phyloP scores from a whole-genome alignment of 75 land plant species.

The Sequoiadendron giganteum region DNA sequence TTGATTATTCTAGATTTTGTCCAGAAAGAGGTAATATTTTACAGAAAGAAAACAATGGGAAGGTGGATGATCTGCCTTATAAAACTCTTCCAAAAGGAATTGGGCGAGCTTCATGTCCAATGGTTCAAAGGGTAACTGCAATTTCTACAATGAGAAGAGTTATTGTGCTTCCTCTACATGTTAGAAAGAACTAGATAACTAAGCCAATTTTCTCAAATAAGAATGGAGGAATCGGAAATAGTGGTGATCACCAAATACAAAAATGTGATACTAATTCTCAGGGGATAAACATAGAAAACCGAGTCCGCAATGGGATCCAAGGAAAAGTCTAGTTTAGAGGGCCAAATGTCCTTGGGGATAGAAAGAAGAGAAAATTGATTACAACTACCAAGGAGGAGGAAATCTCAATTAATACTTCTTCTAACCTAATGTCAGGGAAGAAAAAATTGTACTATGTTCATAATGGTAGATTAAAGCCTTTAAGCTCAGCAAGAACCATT shows the following conservation, averaged over 20 bases:
- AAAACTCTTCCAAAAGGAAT: not conserved
- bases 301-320: conserved; percentile 4
- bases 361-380: not conserved
- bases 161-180: not conserved
- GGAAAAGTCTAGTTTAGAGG: not conserved
- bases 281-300: not conserved
- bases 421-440: not conserved
- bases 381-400: conserved; percentile 1
- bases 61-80: not conserved
- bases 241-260: conserved; percentile 1
- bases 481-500: not conserved
- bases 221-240: not conserved
- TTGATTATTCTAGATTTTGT: not conserved
- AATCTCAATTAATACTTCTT: not conserved
- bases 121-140: not conserved
- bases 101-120: not conserved
- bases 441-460: not conserved
- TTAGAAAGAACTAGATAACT: not conserved
- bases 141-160: not conserved
- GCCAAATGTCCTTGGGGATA: not conserved
- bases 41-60: conserved; percentile 1
- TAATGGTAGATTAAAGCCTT: conserved; percentile 4
- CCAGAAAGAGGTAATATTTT: not conserved
- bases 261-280: not conserved
- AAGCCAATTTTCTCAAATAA: not conserved